Evolutionary conservation across 257 asterid species (phyloP), one percentile per base, ranked within the genome.

Genomic region (Echium plantagineum): DNA sequence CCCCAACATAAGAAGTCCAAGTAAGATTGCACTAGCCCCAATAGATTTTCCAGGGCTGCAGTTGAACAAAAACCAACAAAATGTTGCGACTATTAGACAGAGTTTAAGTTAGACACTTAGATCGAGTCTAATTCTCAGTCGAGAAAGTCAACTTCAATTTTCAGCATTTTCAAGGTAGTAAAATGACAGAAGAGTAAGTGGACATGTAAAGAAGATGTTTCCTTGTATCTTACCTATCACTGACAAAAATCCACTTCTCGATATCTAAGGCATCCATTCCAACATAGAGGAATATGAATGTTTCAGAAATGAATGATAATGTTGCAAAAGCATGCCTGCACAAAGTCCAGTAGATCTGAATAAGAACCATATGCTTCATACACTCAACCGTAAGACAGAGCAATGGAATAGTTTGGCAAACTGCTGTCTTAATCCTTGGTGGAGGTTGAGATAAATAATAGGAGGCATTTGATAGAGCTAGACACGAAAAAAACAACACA

Each of bases 181-280:
- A 52, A n/a, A 52, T 16, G 53, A 32, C 24, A 21, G 10, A 55
- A 54, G 55, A 16, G 56, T 16, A 7, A 21, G 21, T 24, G 15
- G 19, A 22, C 13, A 17, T 38, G 5, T n/a, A 47, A 4, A 53
- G 5, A 32, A 52, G 19, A 53, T 21, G 20, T 26, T 58, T 24
- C n/a, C 48, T 60, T 48, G 58, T 19, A 60, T 60, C 47, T 61
- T 66, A 85, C 94, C 81, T 77, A 72, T 64, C 57, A 19, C 70
- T 74, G 15, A 81, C 85, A 19, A 78, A 68, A 66, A 64, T 67
- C 96, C 95, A 88, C 68, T 85, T 89, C 65, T 85, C 89, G 38
- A 85, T 69, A 71, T 83, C 96, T 55, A 89, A 60, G 21, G 96
- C 96, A 75, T 85, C 96, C 96, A 85, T 83, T 49, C 96, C 96